These are phyloP conservation scores for Plasmodium sp. DNA, from an alignment of 169 alveolate species.

Conservation along the genomic window DNA sequence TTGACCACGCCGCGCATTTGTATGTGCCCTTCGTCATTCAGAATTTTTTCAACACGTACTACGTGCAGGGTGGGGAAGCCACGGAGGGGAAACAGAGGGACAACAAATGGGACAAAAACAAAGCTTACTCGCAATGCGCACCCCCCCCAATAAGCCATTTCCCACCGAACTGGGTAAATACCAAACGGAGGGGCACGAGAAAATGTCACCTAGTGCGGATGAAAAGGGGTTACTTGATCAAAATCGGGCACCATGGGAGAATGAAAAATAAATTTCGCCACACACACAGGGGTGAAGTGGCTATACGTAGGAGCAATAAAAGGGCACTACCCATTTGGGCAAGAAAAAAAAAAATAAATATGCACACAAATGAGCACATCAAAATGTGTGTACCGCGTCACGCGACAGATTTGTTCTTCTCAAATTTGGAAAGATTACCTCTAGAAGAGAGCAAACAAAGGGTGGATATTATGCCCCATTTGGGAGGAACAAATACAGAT, in stretches of 20 bases:
- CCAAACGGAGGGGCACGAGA: background rate
- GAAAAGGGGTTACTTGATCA: background rate
- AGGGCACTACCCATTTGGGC: background rate
- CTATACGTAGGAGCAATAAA: background rate
- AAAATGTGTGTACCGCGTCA: background rate
- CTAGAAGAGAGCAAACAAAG: background rate
- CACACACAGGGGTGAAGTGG: background rate
- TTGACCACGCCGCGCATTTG: background rate
- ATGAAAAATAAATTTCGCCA: background rate
- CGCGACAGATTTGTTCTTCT: background rate
- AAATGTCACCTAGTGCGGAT: background rate
- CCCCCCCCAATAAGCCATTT: background rate
- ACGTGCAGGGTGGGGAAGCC: background rate
- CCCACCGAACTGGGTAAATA: background rate
- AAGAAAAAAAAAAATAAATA: background rate
- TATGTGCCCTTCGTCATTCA: conserved; percentile 19
- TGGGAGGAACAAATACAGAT: background rate
- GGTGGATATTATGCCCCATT: background rate
- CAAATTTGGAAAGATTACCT: background rate
- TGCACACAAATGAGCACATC: background rate
- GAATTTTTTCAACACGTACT: conserved; percentile 15
- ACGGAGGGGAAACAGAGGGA: background rate
- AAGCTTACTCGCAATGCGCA: background rate
- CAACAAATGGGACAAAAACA: background rate
- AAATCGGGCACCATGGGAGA: background rate